Evolutionary conservation across 176 grass and related monocot genomes (phyloP), one percentile per base, ranked within the genome.

Genomic region (Rhynchospora pubera): DNA sequence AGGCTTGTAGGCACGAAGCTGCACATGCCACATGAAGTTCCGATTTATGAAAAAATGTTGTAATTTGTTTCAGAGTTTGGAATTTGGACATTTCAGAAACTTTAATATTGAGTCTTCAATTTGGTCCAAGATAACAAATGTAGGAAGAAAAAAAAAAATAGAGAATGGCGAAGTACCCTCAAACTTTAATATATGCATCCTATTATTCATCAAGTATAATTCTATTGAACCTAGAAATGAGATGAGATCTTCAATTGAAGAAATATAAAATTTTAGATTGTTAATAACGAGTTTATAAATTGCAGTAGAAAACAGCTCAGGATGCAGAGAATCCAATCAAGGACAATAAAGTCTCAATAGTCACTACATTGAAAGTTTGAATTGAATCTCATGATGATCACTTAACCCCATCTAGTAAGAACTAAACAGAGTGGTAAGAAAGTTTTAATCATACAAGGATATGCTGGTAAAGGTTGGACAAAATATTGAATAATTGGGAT

Each of bases 401-500:
- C 10, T 55, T 61, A 42, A 64, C 57, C 58, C 44, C 10, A 80
- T 61, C 18, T 28, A 46, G 78, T 45, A 64, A 80, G 21, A 46
- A 24, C 5, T 51, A 81, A 50, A 79, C 7, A 80, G 26, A 48
- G 39, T 45, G 43, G 79, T 65, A 65, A 81, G 42, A 65, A 65
- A 65, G n/a, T 63, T 47, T 60, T 79, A 45, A 44, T 7, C 57
- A 81, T 4, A 79, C 24, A 81, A 16, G 50, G 59, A 89, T 88
- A 87, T 87, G 84, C 65, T 65, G 65, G 57, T 51, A 69, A 75
- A 18, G 74, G 65, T 85, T 80, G 74, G 67, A 60, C 84, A 71
- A 59, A 82, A 60, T 70, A 71, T 89, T 89, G 84, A 80, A 91
- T 91, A 87, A 94, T 87, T 84, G 86, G 78, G 45, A 84, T 84